phyloP scores from a whole-genome alignment of 2,329 filamentous ascomycete species.

The Oidium heveae region DNA sequence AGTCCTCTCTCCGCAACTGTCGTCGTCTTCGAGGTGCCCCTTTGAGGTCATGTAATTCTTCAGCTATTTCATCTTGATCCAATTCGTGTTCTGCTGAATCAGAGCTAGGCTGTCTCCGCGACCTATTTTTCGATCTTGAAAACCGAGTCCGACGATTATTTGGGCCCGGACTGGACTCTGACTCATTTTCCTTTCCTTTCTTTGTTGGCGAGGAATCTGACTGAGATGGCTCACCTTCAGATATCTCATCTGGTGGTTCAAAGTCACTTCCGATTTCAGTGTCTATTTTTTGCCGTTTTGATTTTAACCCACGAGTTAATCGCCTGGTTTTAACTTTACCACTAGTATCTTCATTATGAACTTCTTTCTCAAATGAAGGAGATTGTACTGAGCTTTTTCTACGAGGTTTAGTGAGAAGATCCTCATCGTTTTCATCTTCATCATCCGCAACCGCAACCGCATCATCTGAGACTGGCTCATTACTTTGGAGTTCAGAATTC shows the following conservation, averaged over 20 bases:
- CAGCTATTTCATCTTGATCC: conserved; percentile 37
- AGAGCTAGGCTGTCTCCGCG: conserved; percentile 20
- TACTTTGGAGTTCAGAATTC: neutral
- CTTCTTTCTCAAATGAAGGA: conserved; percentile 10
- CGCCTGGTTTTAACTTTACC: conserved; percentile 9
- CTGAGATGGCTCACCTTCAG: conserved; percentile 24
- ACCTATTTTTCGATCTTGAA: conserved; percentile 20
- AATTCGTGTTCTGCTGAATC: conserved; percentile 30
- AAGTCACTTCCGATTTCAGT: conserved; percentile 14
- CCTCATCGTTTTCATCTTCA: conserved; percentile 13
- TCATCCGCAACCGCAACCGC: conserved; percentile 5
- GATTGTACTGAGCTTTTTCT: conserved; percentile 11
- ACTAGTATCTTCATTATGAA: conserved; percentile 21
- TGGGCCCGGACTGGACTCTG: conserved; percentile 23
- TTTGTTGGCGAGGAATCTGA: conserved; percentile 15
- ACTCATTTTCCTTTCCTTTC: conserved; percentile 19
- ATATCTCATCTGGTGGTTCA: conserved; percentile 18
- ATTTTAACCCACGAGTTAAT: conserved; percentile 9
- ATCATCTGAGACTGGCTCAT: neutral
- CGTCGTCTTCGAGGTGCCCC: conserved; percentile 19
- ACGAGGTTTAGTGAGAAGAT: conserved; percentile 17
- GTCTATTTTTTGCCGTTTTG: conserved; percentile 8
- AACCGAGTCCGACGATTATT: conserved; percentile 20
- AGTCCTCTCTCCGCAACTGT: conserved; percentile 21
- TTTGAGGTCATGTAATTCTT: conserved; percentile 37